phyloP scores from a whole-genome alignment of 345 rosid genomes.

The Eucalyptus caleyi region DNA sequence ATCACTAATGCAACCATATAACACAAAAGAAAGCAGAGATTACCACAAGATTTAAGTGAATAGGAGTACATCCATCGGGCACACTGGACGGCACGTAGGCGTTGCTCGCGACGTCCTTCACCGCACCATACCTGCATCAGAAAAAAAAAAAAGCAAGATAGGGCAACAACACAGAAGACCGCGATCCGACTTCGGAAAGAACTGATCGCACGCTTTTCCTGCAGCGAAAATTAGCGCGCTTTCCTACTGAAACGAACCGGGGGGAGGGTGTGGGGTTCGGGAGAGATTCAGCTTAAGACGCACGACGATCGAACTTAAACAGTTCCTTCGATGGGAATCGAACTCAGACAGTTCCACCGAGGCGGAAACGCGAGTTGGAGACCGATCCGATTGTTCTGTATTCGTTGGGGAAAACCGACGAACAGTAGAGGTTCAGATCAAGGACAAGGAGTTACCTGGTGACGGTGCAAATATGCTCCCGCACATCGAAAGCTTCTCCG shows the following conservation, averaged over 20 bases:
- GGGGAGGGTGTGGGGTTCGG: background rate
- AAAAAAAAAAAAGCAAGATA: background rate
- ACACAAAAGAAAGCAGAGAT: background rate
- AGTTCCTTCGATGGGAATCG: background rate
- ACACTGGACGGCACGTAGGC: slow-evolving; percentile 23
- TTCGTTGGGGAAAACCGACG: background rate
- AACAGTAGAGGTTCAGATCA: background rate
- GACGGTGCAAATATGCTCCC: background rate
- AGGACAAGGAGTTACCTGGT: background rate
- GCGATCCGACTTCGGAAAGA: background rate
- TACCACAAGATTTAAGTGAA: slow-evolving; percentile 98
- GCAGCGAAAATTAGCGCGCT: background rate
- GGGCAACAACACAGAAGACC: background rate
- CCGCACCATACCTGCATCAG: slow-evolving; percentile 56
- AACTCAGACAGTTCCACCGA: background rate
- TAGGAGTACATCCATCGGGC: slow-evolving; percentile 58
- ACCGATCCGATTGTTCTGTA: too few relatives aligned
- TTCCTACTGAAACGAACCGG: background rate
- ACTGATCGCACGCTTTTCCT: background rate
- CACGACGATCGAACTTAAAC: background rate
- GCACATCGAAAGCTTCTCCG: slow-evolving; percentile 1
- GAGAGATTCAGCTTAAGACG: background rate
- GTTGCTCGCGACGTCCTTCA: slow-evolving; percentile 28
- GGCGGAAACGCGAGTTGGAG: background rate
- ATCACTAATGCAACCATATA: background rate